Base-by-base conservation (phyloP, 139 green algal genomes). In the Volvox africanus region DNA sequence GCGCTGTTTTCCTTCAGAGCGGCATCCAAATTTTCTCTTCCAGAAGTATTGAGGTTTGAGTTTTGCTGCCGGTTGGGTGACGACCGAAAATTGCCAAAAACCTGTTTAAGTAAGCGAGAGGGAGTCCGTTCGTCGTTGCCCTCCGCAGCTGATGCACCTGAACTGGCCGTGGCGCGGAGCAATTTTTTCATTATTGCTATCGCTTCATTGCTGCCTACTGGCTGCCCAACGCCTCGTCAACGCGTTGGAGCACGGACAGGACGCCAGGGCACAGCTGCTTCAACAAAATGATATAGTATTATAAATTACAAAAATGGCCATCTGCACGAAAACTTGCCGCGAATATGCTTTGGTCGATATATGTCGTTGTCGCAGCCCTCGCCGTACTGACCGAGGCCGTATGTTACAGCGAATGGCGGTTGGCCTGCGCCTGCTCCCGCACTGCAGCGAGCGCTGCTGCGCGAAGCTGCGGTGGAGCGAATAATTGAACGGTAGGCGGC, bases 381-480 rank as follows among this genome's bases (percentile, higher is more conserved):
- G 44, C 44, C 44, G 44, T 55, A 55, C 44, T 55, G 44, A 28
- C 68, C 26, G 26, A 76, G 26, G 24, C 24, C 26, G 24, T 76
- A n/a, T 76, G 68, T 76, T 76, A n/a, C 24, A 76, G 24, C 68
- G 68, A 76, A 61, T 61, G 76, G 32, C 76, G 61, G 33, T 88
- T 36, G 12, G 55, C 61, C 36, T 89, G 68, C 20, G 24, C 24
- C 75, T 90, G 86, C 75, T 91, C 76, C 17, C 82, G 87, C 32
- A 78, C 86, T 1, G 76, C 76, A 32, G 61, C 76, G 22, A 86
- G 20, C 2, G 87, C 87, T 20, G 87, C 87, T 20, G 75, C 87
- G 44, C 87, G 87, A 12, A 91, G 76, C 76, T 78, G 61, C 33
- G 87, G 87, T 61, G 87, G 87, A 2, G 87, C 87, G 75, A 86